Base-by-base conservation (phyloP, 2,329 filamentous ascomycete species). In the Chaetomium globosum region DNA sequence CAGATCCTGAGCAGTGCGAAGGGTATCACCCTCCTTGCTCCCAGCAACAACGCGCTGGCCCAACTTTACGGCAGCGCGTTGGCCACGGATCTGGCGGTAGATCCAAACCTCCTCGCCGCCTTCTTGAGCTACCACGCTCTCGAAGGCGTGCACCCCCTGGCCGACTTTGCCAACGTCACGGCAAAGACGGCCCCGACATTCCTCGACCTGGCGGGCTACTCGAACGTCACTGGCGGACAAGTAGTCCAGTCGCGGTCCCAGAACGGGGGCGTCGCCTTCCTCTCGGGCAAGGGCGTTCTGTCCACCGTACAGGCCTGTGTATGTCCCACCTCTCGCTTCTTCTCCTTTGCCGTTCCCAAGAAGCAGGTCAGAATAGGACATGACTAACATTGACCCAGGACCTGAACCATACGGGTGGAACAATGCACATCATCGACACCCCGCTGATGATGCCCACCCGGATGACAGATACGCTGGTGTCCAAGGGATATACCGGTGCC, bases 181-280 rank as follows among this genome's bases (percentile, higher is more conserved):
- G 4, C 26, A 0, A 64, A 72, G 3, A 78, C 80, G 52, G 70
- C 80, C 31, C 75, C 74, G 4, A 81, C 79, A 0, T 61, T 82
- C 8, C 76, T 89, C 61, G 82, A 76, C 21, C 81, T 85, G 68
- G 59, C 77, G 26, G 76, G 78, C 0, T 89, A 82, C 72, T 78
- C 82, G 68, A 87, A 87, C 64, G 81, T 89, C 12, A 85, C 84
- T 3, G 83, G 81, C 39, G 86, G 85, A 1, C 87, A 89, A 73
- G 79, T 83, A 10, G 80, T 89, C 4, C 77, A 85, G 66, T 79
- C 78, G 4, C 69, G 77, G n/a, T 66, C 71, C 2, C 63, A 74
- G 5, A 78, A 80, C 52, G 75, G 77, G 33, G 78, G 78, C 6
- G 80, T 83, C 1, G 77, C 78, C 0, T 79, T 87, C 73, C 81